Percentiles rank a stretch among this genome's conserved stretches.
Conservation (phyloP, 2,329 filamentous ascomycete genomes). For the Botrytis galanthina region DNA sequence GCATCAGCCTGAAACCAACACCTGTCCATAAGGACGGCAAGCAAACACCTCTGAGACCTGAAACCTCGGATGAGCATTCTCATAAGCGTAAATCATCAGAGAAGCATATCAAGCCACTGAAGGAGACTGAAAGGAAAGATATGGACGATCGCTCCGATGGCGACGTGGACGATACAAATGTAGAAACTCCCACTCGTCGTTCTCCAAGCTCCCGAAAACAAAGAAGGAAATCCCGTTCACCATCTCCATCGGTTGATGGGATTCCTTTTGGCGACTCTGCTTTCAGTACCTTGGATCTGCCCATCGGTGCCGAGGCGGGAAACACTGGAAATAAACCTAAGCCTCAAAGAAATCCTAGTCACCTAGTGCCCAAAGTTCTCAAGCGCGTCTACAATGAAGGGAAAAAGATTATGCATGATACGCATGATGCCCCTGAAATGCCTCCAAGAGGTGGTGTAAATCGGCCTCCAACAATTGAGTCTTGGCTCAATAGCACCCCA, state of each 20-base stretch:
- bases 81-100: slow-evolving; percentile 31
- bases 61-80: slow-evolving; percentile 12
- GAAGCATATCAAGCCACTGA: slow-evolving; percentile 28
- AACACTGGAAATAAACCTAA: slow-evolving; percentile 47
- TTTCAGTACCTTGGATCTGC: slow-evolving; percentile 63
- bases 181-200: slow-evolving; percentile 27
- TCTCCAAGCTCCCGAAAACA: slow-evolving; percentile 28
- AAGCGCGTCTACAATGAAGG: slow-evolving; percentile 64
- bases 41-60: slow-evolving; percentile 23
- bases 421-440: slow-evolving; percentile 44
- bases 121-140: slow-evolving; percentile 14
- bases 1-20: slow-evolving; percentile 36
- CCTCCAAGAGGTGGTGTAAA: slow-evolving; percentile 53
- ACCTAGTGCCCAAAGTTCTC: slow-evolving; percentile 61
- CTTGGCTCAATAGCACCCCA: slow-evolving; percentile 61
- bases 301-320: slow-evolving; percentile 48
- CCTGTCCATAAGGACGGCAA: slow-evolving; percentile 26
- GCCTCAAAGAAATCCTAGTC: slow-evolving; percentile 54
- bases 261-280: slow-evolving; percentile 64
- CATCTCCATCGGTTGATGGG: slow-evolving; percentile 52
- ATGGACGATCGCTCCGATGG: neutral
- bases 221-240: slow-evolving; percentile 29
- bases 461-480: slow-evolving; percentile 62
- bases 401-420: slow-evolving; percentile 63
- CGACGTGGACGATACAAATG: neutral